Conservation (phyloP, 2,329 filamentous ascomycete genomes). For the Rhinocladiella mackenziei region DNA sequence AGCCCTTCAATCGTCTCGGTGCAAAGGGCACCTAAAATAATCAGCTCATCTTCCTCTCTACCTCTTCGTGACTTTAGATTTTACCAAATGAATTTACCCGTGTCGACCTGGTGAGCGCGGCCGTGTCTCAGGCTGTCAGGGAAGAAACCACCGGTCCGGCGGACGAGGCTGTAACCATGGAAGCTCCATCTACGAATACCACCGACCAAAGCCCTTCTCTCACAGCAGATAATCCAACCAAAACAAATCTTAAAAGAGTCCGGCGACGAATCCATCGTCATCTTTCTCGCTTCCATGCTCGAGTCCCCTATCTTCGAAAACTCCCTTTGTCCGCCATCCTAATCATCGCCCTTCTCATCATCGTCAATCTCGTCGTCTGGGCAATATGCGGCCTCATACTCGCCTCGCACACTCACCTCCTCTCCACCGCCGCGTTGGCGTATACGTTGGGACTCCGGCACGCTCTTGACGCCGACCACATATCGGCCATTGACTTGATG, state of each 20-base stretch:
- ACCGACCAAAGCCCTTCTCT: background rate
- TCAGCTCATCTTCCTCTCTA: too few relatives aligned
- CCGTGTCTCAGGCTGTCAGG: too few relatives aligned
- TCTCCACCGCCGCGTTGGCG: constrained; percentile 75
- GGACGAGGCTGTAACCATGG: constrained; percentile 6
- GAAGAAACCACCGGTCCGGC: too few relatives aligned
- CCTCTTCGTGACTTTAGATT: too few relatives aligned
- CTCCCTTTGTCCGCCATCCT: constrained; percentile 55
- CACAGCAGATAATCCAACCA: background rate
- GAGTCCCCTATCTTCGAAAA: constrained; percentile 52
- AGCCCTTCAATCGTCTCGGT: too few relatives aligned
- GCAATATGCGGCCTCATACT: constrained; percentile 53
- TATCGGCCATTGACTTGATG: constrained; percentile 89
- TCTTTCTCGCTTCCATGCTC: constrained; percentile 25
- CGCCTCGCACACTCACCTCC: constrained; percentile 44
- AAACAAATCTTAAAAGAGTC: constrained; percentile 2
- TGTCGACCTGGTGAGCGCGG: too few relatives aligned
- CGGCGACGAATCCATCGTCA: constrained; percentile 4
- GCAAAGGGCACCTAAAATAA: too few relatives aligned
- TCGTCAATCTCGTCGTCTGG: constrained; percentile 57
- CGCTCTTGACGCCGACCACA: constrained; percentile 96
- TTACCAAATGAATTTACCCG: too few relatives aligned
- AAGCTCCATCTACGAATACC: background rate
- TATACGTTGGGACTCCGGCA: constrained; percentile 88
- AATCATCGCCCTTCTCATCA: constrained; percentile 52